Percentiles rank a stretch among this genome's conserved stretches.
Conservation (phyloP, 2,329 filamentous ascomycete genomes). For the Apiospora rasikravindrae region DNA sequence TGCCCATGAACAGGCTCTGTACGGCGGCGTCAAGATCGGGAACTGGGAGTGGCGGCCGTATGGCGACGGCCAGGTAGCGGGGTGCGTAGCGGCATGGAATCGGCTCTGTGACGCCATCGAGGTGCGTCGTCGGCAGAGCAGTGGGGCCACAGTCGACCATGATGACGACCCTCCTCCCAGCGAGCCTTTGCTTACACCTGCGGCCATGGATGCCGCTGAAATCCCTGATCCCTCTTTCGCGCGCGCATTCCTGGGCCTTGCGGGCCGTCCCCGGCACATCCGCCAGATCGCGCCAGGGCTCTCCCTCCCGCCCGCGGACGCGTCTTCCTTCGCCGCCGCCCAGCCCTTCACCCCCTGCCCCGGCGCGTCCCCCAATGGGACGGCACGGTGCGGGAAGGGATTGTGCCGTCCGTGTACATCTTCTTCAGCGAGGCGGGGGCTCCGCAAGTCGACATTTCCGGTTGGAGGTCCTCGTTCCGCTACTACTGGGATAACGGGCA, state of each 20-base stretch:
- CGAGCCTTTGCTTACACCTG: constrained; percentile 20
- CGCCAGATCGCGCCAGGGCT: constrained; percentile 29
- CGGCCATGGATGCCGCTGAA: constrained; percentile 25
- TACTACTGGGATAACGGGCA: background rate
- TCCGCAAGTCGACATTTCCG: background rate
- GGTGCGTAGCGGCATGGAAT: constrained; percentile 34
- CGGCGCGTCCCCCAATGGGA: constrained; percentile 14
- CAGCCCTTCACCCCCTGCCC: constrained; percentile 32
- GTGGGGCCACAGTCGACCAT: background rate
- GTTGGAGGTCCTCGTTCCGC: background rate
- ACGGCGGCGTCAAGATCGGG: constrained; percentile 26
- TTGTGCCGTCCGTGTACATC: constrained; percentile 32
- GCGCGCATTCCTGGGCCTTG: constrained; percentile 28
- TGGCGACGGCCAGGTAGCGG: constrained; percentile 34
- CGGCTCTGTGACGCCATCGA: constrained; percentile 34
- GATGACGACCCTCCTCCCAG: background rate
- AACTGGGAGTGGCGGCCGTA: constrained; percentile 41
- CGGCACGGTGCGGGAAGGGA: background rate
- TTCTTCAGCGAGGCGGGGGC: constrained; percentile 25
- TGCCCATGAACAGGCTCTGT: constrained; percentile 26
- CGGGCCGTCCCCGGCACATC: constrained; percentile 28
- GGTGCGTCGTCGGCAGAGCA: constrained; percentile 23
- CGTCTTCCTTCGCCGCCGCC: constrained; percentile 27
- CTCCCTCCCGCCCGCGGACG: constrained; percentile 24
- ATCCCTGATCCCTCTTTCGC: constrained; percentile 29